Percentiles rank a stretch among this genome's conserved stretches.
Conservation (phyloP, 2,329 filamentous ascomycete genomes). For the Alternaria infectoria region DNA sequence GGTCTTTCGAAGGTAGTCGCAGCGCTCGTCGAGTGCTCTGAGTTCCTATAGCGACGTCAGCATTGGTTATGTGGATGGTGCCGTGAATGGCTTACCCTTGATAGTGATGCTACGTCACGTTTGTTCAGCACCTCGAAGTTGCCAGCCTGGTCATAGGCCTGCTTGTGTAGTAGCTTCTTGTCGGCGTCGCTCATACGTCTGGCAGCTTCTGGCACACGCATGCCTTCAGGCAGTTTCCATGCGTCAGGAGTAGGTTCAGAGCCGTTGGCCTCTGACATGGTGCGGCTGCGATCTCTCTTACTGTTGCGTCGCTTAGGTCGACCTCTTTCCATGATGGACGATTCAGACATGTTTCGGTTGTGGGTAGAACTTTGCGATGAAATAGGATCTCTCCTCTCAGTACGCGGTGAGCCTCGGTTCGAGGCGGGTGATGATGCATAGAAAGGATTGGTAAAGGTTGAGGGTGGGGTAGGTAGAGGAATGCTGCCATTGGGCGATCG, state of each 20-base stretch:
- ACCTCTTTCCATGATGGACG: slow-evolving; percentile 48
- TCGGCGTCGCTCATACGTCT: slow-evolving; percentile 43
- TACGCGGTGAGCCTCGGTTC: slow-evolving; percentile 38
- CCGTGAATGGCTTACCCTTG: slow-evolving; percentile 57
- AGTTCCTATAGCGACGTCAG: slow-evolving; percentile 65
- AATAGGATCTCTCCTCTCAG: slow-evolving; percentile 42
- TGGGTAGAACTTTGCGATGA: slow-evolving; percentile 27
- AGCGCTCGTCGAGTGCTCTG: slow-evolving; percentile 75
- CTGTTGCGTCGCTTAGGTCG: slow-evolving; percentile 41
- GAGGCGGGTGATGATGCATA: slow-evolving; percentile 39
- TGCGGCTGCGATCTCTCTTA: slow-evolving; percentile 42
- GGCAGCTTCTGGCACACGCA: slow-evolving; percentile 45
- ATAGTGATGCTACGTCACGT: slow-evolving; percentile 58
- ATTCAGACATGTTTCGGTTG: slow-evolving; percentile 47
- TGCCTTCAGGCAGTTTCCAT: slow-evolving; percentile 47
- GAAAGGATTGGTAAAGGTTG: slow-evolving; percentile 41
- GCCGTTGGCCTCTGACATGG: slow-evolving; percentile 42
- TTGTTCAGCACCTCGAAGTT: slow-evolving; percentile 51
- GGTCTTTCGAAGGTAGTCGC: slow-evolving; percentile 77
- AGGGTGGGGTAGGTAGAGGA: slow-evolving; percentile 38
- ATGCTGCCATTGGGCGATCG: slow-evolving; percentile 41
- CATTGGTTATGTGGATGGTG: neutral
- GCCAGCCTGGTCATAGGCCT: slow-evolving; percentile 48
- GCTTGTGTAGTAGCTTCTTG: slow-evolving; percentile 46
- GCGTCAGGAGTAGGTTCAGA: slow-evolving; percentile 33